A percentile compares a stretch with the other conserved stretches of the same genome.
These are phyloP conservation scores for Amylostereum chailletii DNA, from an alignment of 1,284 basidiomycete species.

Conservation along the genomic window DNA sequence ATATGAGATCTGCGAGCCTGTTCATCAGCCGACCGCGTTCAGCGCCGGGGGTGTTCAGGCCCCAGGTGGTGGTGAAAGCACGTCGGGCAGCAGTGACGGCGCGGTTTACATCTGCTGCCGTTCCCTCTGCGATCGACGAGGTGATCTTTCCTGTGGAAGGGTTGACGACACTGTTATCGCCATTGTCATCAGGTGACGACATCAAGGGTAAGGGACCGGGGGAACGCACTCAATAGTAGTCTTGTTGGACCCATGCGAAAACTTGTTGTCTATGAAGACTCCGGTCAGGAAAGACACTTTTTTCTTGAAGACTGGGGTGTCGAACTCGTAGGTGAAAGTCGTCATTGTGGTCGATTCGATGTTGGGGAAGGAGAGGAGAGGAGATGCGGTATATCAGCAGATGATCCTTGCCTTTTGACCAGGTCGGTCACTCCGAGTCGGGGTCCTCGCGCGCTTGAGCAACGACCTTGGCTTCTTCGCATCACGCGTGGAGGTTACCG, in stretches of 20 bases:
- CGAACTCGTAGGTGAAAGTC: constrained; percentile 49
- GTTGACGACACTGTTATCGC: constrained; percentile 56
- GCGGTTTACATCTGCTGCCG: constrained; percentile 61
- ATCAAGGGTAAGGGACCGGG: neutral
- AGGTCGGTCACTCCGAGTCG: too few species aligned
- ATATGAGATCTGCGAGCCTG: constrained; percentile 72
- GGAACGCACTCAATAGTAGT: constrained; percentile 58
- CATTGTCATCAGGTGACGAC: neutral
- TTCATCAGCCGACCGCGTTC: constrained; percentile 57
- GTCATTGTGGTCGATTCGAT: constrained; percentile 21
- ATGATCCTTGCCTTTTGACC: too few species aligned
- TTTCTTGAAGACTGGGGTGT: constrained; percentile 63
- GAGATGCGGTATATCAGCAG: too few species aligned
- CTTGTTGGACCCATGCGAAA: constrained; percentile 55
- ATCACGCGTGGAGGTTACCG: too few species aligned
- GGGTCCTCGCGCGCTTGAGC: too few species aligned
- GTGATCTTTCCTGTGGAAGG: constrained; percentile 71
- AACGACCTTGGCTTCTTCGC: too few species aligned
- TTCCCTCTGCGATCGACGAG: constrained; percentile 61
- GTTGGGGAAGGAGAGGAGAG: neutral
- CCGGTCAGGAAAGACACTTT: constrained; percentile 63
- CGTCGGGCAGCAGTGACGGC: constrained; percentile 74
- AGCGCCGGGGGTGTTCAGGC: constrained; percentile 54
- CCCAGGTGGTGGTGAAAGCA: constrained; percentile 73
- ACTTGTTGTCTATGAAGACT: constrained; percentile 80